Conservation (phyloP, 164 flowering plant species). For the Hamamelis virginiana region DNA sequence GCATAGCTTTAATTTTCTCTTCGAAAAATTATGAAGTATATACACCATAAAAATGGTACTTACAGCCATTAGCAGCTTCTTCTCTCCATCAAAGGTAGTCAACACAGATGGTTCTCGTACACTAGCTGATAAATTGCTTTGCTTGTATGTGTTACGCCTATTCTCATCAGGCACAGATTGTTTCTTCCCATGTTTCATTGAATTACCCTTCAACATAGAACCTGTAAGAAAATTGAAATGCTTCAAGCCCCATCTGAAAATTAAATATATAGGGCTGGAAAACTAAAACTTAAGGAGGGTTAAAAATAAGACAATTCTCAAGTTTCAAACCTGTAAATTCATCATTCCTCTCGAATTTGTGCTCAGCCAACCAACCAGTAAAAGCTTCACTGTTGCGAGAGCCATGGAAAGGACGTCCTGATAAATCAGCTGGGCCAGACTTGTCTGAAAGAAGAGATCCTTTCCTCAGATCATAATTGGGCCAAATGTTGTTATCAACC, state of each 20-base stretch:
- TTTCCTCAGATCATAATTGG: constrained; percentile 41
- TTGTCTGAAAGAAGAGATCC: constrained; percentile 33
- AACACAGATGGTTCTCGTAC: constrained; percentile 40
- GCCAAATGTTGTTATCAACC: constrained; percentile 34
- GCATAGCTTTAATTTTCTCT: background rate
- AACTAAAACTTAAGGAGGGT: background rate
- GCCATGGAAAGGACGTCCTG: constrained; percentile 25
- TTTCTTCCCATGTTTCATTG: constrained; percentile 51
- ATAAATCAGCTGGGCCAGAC: constrained; percentile 29
- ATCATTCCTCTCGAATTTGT: constrained; percentile 38
- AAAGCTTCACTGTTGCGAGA: constrained; percentile 32
- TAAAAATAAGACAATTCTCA: background rate
- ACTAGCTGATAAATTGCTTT: constrained; percentile 29
- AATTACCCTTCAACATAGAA: constrained; percentile 33
- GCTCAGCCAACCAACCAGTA: constrained; percentile 34
- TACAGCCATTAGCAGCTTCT: constrained; percentile 71
- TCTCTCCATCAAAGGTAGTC: constrained; percentile 51
- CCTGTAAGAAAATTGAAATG: constrained; percentile 31
- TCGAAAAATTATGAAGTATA: background rate
- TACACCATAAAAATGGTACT: constrained; percentile 19
- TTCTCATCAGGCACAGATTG: constrained; percentile 51
- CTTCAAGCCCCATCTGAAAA: background rate
- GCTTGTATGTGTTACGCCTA: constrained; percentile 64
- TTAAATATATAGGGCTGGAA: background rate
- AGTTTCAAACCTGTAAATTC: constrained; percentile 45